Percentiles rank a stretch among this genome's conserved stretches.
These are phyloP conservation scores for Phialocephala sp. DNA, from an alignment of 2,329 filamentous ascomycete genomes.

Conservation along the genomic window DNA sequence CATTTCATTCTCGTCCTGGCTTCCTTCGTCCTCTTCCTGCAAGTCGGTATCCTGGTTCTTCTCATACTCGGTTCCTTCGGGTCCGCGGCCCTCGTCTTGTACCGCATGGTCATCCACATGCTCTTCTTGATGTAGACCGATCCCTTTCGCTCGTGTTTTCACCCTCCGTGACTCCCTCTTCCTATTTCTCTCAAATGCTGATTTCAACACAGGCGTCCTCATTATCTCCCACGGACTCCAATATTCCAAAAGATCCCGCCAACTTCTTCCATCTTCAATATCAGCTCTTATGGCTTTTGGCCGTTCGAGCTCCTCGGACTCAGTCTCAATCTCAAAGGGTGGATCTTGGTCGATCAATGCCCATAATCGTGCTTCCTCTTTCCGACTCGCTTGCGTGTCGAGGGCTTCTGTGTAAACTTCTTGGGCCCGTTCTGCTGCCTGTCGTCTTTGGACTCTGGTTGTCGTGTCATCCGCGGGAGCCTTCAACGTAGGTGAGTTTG, in stretches of 20 bases:
- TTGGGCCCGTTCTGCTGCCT: conserved; percentile 28
- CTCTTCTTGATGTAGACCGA: conserved; percentile 1
- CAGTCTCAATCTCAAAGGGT: conserved; percentile 35
- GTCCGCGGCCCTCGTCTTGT: neutral
- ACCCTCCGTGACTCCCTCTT: conserved; percentile 24
- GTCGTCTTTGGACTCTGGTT: neutral
- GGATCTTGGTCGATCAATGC: conserved; percentile 36
- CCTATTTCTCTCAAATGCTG: conserved; percentile 36
- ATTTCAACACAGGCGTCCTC: conserved; percentile 29
- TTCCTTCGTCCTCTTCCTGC: conserved; percentile 8
- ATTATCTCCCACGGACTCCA: conserved; percentile 42
- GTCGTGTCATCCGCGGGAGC: neutral
- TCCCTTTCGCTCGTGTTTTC: neutral
- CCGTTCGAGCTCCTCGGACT: conserved; percentile 18
- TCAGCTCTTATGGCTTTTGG: conserved; percentile 16
- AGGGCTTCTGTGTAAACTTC: conserved; percentile 37
- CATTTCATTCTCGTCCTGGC: neutral
- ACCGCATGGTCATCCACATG: conserved; percentile 9
- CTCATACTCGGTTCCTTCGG: conserved; percentile 6
- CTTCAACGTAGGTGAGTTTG: neutral
- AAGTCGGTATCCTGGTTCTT: conserved; percentile 16
- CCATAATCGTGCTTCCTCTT: conserved; percentile 41
- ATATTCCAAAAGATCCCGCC: conserved; percentile 39
- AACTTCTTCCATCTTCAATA: conserved; percentile 26
- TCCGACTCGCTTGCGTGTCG: conserved; percentile 35